Percentiles rank a stretch among this genome's conserved stretches.
phyloP scores from a whole-genome alignment of 345 rosid species.

The Salix purpurea region DNA sequence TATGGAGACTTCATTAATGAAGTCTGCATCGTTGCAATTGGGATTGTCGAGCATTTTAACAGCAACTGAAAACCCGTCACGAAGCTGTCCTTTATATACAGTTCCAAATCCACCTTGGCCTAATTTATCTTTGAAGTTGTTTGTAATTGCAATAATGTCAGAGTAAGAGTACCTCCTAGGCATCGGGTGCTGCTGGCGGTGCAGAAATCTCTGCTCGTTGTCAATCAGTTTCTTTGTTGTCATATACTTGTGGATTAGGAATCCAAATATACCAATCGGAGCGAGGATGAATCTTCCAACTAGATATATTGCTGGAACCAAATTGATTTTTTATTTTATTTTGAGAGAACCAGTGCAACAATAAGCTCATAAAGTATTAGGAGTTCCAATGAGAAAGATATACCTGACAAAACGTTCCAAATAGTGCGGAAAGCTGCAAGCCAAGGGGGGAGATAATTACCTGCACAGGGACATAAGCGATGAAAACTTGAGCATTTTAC shows the following conservation, averaged over 20 bases:
- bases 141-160: constrained; percentile 18
- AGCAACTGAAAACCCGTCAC: constrained; percentile 20
- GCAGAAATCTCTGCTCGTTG: neutral
- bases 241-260: constrained; percentile 22
- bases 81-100: constrained; percentile 26
- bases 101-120: constrained; percentile 30
- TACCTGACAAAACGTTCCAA: constrained; percentile 15
- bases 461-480: constrained; percentile 11
- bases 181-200: neutral
- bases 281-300: constrained; percentile 29
- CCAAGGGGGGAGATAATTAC: neutral
- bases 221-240: constrained; percentile 4
- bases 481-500: neutral
- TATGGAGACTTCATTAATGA: constrained; percentile 14
- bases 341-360: neutral
- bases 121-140: constrained; percentile 18
- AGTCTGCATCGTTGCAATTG: constrained; percentile 11
- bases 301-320: constrained; percentile 16
- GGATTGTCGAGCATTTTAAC: constrained; percentile 22
- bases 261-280: constrained; percentile 20
- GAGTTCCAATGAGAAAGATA: neutral
- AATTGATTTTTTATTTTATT: neutral
- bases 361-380: neutral
- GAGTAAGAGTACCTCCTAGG: constrained; percentile 20
- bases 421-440: neutral